These are phyloP conservation scores for Ophiocordyceps camponoti-floridani DNA, from an alignment of 2,329 filamentous ascomycete species.

Conservation along the genomic window DNA sequence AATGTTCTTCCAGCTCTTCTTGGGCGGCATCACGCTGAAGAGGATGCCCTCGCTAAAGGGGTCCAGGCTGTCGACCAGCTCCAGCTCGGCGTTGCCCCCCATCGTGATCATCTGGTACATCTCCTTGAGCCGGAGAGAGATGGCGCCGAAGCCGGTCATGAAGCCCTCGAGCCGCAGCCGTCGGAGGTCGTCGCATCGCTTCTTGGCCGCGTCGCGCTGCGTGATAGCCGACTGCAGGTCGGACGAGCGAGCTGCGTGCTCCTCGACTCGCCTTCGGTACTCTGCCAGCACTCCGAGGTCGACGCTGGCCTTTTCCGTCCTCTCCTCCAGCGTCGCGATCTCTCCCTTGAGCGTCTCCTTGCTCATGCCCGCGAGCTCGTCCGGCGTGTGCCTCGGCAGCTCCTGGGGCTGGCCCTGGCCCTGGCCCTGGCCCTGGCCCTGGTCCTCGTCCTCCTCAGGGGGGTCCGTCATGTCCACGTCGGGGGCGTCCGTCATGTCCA, in stretches of 20 bases:
- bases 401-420: conserved; percentile 27
- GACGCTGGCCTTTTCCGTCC: conserved; percentile 69
- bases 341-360: conserved; percentile 43
- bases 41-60: conserved; percentile 94
- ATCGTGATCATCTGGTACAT: conserved; percentile 99
- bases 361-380: conserved; percentile 49
- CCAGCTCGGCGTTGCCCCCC: conserved; percentile 94
- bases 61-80: conserved; percentile 88
- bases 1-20: conserved; percentile 99
- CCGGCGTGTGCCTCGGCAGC: conserved; percentile 60
- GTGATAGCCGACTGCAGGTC: conserved; percentile 66
- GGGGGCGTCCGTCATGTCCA: conserved; percentile 15
- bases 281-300: conserved; percentile 80
- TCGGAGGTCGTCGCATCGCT: conserved; percentile 79
- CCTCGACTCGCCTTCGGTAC: conserved; percentile 71
- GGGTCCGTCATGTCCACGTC: conserved; percentile 3
- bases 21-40: conserved; percentile 97
- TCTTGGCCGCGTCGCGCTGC: conserved; percentile 74
- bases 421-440: conserved; percentile 10
- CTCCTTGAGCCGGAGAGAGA: conserved; percentile 88
- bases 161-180: conserved; percentile 85
- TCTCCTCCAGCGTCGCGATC: conserved; percentile 44
- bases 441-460: conserved; percentile 8
- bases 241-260: conserved; percentile 63
- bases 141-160: conserved; percentile 92